phyloP scores from a whole-genome alignment of 345 rosid species.

The Eucalyptus camaldulensis region DNA sequence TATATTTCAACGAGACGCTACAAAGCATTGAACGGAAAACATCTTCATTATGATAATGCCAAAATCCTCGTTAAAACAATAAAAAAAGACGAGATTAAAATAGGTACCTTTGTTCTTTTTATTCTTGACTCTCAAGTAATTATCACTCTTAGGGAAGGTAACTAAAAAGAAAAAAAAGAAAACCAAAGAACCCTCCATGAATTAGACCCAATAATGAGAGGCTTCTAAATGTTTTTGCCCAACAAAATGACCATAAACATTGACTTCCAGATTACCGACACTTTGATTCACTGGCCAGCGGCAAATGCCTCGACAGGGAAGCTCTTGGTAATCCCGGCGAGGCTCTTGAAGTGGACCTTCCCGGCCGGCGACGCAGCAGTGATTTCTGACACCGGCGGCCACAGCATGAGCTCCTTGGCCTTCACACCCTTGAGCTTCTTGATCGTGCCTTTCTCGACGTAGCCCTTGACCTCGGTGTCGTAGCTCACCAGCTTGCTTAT shows the following conservation, averaged over 20 bases:
- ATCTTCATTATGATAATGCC: background rate
- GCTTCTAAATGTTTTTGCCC: background rate
- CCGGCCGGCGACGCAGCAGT: slow-evolving; percentile 5
- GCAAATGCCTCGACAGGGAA: slow-evolving; percentile 39
- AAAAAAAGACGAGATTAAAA: rapidly evolving
- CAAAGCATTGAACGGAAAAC: background rate
- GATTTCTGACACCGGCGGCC: slow-evolving; percentile 40
- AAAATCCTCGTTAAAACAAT: background rate
- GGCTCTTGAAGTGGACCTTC: slow-evolving; percentile 46
- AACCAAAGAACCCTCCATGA: background rate
- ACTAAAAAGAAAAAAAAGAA: background rate
- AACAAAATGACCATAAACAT: background rate
- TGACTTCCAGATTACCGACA: background rate
- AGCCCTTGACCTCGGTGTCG: slow-evolving; percentile 17
- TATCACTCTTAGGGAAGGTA: background rate
- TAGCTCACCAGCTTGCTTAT: slow-evolving; percentile 27
- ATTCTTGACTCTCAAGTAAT: background rate
- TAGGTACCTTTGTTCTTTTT: background rate
- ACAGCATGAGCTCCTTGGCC: slow-evolving; percentile 50
- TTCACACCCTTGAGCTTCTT: slow-evolving; percentile 48
- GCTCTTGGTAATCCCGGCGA: slow-evolving; percentile 44
- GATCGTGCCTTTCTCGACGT: slow-evolving; percentile 16
- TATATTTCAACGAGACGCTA: background rate
- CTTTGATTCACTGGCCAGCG: slow-evolving; percentile 1
- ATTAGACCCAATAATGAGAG: background rate